phyloP scores from a whole-genome alignment of 192 early-diverging fungal species.

The Lobulomyces angularis region DNA sequence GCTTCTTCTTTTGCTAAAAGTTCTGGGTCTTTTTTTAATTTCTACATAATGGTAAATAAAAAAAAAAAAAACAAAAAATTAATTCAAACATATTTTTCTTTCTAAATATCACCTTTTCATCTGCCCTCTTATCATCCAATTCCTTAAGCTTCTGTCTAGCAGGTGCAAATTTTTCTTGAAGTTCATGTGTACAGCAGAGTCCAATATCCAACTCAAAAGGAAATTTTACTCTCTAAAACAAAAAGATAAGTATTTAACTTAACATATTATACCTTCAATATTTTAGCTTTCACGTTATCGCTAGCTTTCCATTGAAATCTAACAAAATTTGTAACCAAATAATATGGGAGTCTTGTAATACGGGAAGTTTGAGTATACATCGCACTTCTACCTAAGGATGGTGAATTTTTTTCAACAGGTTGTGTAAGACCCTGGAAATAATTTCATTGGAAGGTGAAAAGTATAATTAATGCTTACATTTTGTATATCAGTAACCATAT shows the following conservation, averaged over 20 bases:
- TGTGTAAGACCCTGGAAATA: constrained; percentile 58
- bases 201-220: constrained; percentile 81
- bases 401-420: constrained; percentile 81
- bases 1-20: constrained; percentile 4
- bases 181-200: constrained; percentile 73
- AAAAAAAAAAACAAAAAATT: too few relatives aligned
- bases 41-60: too few relatives aligned
- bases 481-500: constrained; percentile 59
- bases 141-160: constrained; percentile 46
- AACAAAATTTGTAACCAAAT: constrained; percentile 74
- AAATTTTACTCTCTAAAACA: constrained; percentile 67
- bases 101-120: constrained; percentile 17
- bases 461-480: constrained; percentile 19
- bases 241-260: too few relatives aligned
- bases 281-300: constrained; percentile 75
- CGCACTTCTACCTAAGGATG: constrained; percentile 64
- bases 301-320: constrained; percentile 90
- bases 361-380: constrained; percentile 61
- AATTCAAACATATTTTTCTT: constrained; percentile 5
- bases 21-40: constrained; percentile 15
- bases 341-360: constrained; percentile 74
- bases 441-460: too few relatives aligned
- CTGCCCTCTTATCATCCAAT: constrained; percentile 52
- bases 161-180: constrained; percentile 57
- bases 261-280: constrained; percentile 53